Evolutionary conservation across 495 filamentous ascomycete species (phyloP).

Genomic region (Venustampulla echinocandica): DNA sequence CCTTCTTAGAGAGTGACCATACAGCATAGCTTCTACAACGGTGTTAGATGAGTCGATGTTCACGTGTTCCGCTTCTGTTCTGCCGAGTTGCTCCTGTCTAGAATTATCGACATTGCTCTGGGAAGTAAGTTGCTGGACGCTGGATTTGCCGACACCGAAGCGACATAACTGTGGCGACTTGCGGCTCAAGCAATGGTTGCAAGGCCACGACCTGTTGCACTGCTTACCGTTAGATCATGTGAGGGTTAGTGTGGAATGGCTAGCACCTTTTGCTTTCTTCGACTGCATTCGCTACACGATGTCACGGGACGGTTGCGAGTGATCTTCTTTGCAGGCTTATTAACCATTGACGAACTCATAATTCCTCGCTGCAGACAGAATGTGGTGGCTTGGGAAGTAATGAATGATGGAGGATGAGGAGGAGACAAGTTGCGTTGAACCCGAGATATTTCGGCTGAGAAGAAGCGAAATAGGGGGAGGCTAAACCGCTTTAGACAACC

Average conservation of each 20-base stretch:
- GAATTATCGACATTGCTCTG: background rate
- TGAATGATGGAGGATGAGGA: too few species aligned
- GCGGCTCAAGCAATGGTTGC: conserved; percentile 2
- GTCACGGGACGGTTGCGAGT: background rate
- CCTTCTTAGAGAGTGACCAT: background rate
- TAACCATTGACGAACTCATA: too few species aligned
- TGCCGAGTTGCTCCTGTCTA: background rate
- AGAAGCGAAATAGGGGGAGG: too few species aligned
- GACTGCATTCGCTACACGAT: background rate
- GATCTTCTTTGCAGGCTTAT: too few species aligned
- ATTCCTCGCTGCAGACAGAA: too few species aligned
- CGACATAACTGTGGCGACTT: background rate
- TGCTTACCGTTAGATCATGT: background rate
- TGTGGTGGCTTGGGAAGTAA: too few species aligned
- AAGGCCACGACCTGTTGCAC: conserved; percentile 2
- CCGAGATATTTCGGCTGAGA: too few species aligned
- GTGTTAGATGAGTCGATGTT: background rate
- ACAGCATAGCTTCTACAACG: background rate
- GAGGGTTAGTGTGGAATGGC: background rate
- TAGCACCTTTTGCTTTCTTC: background rate
- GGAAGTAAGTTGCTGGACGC: too few species aligned
- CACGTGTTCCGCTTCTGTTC: background rate
- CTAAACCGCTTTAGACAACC: too few species aligned
- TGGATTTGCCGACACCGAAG: background rate
- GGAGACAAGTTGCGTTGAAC: too few species aligned